Base-by-base conservation (phyloP, 2,329 filamentous ascomycete genomes). In the Penicillium sp. region DNA sequence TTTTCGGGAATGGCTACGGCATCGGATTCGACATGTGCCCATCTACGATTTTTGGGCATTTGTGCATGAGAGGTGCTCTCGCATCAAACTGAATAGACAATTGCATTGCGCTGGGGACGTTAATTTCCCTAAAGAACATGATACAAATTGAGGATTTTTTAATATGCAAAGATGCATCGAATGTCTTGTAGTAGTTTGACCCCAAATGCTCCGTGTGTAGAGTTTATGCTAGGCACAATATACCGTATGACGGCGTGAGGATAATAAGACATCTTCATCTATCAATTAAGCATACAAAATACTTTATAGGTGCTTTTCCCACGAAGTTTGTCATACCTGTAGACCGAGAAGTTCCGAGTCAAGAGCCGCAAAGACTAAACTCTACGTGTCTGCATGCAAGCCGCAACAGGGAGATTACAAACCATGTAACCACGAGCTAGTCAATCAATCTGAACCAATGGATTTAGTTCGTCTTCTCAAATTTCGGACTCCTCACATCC, bases 11-110 rank as follows among this genome's bases (percentile, higher is more conserved):
- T 52, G 55, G 59, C 55, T 63, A 41, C 43, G 57, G 44, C 53
- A 60, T 62, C 31, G 35, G 39, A 55, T 53, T 41, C 52, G 24
- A 52, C 58, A 56, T 61, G 57, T 56, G 22, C 55, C 52, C 48
- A 57, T 57, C 55, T 54, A 63, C 41, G 53, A 57, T 56, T 27
- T 50, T 41, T 60, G 60, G 60, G 55, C 52, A 55, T 59, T 48
- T 53, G 58, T 53, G 58, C 27, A 57, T 61, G 29, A 56, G 43
- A 48, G 60, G 57, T 55, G 55, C 56, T 53, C 27, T 59, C 53
- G 49, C 55, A 62, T 64, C 53, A 49, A 56, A 50, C 39, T 60
- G 41, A 58, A 62, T 64, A 66, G 60, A 66, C 54, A 57, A 62
- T 59, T 61, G 56, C 57, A 63, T 63, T 56, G 37, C 43, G 49